Evolutionary conservation across 2,329 filamentous ascomycete species (phyloP).

Genomic region (Chalaropsis ovoidea): DNA sequence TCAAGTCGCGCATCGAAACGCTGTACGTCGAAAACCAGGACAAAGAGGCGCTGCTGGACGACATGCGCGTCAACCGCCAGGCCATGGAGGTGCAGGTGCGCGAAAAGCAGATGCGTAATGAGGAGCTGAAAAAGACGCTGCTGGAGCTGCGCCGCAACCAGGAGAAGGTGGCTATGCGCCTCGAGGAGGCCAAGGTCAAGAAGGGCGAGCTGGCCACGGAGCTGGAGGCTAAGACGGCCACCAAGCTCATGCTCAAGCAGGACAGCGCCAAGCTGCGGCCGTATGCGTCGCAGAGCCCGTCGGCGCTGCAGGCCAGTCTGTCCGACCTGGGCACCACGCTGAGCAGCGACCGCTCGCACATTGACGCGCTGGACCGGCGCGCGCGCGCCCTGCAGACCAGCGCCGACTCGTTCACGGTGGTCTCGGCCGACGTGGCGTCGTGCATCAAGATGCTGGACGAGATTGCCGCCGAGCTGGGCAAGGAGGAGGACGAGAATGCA

Average conservation of each 20-base stretch:
- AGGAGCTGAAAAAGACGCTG: slow-evolving; percentile 73
- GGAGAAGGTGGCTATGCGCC: slow-evolving; percentile 67
- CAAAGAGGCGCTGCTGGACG: slow-evolving; percentile 66
- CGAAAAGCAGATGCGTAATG: slow-evolving; percentile 76
- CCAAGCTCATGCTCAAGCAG: slow-evolving; percentile 61
- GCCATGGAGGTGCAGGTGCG: slow-evolving; percentile 71
- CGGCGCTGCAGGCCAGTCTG: slow-evolving; percentile 68
- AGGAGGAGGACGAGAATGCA: slow-evolving; percentile 82
- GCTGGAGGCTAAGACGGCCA: slow-evolving; percentile 61
- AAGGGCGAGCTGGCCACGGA: slow-evolving; percentile 64
- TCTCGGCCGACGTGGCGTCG: slow-evolving; percentile 72
- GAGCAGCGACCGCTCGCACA: slow-evolving; percentile 66
- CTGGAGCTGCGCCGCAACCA: slow-evolving; percentile 73
- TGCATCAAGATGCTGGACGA: slow-evolving; percentile 87
- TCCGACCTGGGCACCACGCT: slow-evolving; percentile 73
- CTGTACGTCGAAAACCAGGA: slow-evolving; percentile 80
- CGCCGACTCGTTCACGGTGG: slow-evolving; percentile 76
- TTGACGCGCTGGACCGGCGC: slow-evolving; percentile 77
- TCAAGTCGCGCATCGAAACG: slow-evolving; percentile 77
- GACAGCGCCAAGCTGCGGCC: slow-evolving; percentile 84
- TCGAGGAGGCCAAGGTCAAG: slow-evolving; percentile 73
- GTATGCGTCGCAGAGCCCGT: slow-evolving; percentile 83
- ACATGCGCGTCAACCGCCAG: slow-evolving; percentile 69
- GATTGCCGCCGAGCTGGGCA: slow-evolving; percentile 69
- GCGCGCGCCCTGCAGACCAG: slow-evolving; percentile 87